Evolutionary conservation across 495 filamentous ascomycete species (phyloP).

Genomic region (Delitschia confertaspora): DNA sequence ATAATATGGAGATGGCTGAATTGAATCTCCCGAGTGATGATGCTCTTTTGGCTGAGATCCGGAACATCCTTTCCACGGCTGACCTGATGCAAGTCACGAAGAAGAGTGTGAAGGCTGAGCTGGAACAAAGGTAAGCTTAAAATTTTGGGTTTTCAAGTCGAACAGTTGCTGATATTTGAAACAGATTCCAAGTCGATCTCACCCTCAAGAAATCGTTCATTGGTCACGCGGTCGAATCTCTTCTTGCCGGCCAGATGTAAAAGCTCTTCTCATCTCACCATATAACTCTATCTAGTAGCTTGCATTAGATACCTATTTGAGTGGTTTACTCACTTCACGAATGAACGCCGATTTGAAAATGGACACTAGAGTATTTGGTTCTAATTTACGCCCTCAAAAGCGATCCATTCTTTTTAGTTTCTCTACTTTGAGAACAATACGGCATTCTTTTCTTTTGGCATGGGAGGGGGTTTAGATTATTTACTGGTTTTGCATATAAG

Average conservation of each 20-base stretch:
- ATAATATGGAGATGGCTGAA: slow-evolving; percentile 61
- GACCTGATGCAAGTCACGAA: slow-evolving; percentile 98
- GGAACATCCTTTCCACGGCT: slow-evolving; percentile 80
- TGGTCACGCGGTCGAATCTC: slow-evolving; percentile 24
- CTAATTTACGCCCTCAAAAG: too few species aligned
- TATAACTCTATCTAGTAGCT: too few species aligned
- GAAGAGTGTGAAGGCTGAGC: slow-evolving; percentile 91
- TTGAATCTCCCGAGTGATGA: slow-evolving; percentile 77
- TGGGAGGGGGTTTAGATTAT: too few species aligned
- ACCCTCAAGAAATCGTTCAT: slow-evolving; percentile 24
- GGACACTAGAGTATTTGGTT: too few species aligned
- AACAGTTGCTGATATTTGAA: slow-evolving; percentile 2
- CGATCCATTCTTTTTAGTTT: too few species aligned
- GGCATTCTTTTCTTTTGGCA: too few species aligned
- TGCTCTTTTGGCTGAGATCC: slow-evolving; percentile 82
- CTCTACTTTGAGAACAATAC: too few species aligned
- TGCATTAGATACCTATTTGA: too few species aligned
- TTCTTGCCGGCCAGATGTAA: slow-evolving; percentile 11
- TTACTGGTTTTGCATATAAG: too few species aligned
- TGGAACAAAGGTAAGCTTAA: slow-evolving; percentile 63
- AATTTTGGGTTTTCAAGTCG: not conserved
- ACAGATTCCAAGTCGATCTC: slow-evolving; percentile 24
- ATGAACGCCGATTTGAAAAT: too few species aligned
- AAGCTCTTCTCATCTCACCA: too few species aligned
- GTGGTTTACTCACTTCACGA: too few species aligned